Evolutionary conservation across 257 asterid genomes (phyloP).

Genomic region (Solanum dulcamara): DNA sequence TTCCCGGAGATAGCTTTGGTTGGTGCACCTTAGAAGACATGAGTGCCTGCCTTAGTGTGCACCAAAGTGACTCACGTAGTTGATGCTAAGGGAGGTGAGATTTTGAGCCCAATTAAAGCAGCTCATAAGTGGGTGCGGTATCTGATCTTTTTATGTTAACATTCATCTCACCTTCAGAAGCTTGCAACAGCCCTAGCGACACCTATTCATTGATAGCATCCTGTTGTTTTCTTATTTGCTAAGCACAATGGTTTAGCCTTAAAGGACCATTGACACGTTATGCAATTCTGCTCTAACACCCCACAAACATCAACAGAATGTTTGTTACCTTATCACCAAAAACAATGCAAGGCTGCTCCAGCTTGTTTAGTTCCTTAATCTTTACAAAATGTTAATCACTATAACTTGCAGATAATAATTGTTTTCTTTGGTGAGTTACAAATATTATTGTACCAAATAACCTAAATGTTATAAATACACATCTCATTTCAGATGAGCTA

Average conservation of each 20-base stretch:
- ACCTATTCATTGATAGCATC: neutral
- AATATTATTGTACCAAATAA: neutral
- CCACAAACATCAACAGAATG: neutral
- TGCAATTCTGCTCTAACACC: neutral
- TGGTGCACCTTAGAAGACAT: neutral
- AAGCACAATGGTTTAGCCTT: neutral
- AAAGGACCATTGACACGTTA: neutral
- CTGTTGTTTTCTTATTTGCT: neutral
- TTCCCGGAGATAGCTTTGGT: neutral
- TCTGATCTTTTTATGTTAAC: neutral
- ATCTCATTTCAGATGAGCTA: neutral
- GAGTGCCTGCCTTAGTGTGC: neutral
- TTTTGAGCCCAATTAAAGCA: neutral
- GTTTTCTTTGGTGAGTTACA: neutral
- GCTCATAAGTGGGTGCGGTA: neutral
- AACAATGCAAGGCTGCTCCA: neutral
- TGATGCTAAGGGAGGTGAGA: neutral
- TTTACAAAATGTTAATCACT: neutral
- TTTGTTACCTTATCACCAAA: neutral
- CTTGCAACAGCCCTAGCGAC: neutral
- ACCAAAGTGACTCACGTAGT: neutral
- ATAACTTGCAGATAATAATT: neutral
- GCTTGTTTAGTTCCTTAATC: neutral
- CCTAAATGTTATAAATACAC: neutral
- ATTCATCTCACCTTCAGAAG: neutral